Percentiles rank a stretch among this genome's conserved stretches.
Conservation (phyloP, 371 early-diverging fungal species). For the Homolaphlyctis polyrhiza region DNA sequence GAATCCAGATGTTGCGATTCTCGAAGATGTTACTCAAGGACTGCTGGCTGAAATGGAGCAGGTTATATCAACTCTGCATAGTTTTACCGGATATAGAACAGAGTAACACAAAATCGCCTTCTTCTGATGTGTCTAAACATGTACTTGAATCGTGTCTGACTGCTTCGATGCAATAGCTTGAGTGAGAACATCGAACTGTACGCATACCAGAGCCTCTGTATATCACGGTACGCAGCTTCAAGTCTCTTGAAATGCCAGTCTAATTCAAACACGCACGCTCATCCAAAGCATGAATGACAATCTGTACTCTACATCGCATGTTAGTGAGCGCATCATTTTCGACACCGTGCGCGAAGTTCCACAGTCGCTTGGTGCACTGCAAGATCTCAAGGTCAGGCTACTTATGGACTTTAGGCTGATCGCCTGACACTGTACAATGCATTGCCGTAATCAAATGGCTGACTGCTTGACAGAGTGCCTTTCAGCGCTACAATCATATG, state of each 20-base stretch:
- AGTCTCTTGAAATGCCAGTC: not conserved
- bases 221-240: not conserved
- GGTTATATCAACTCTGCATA: too few species aligned
- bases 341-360: too few species aligned
- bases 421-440: not conserved
- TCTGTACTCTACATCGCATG: too few species aligned
- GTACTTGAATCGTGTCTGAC: not conserved
- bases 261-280: not conserved
- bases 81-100: not conserved
- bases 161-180: not conserved
- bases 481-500: not conserved
- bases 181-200: not conserved
- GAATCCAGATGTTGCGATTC: not conserved
- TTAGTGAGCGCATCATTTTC: too few species aligned
- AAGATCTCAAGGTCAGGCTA: too few species aligned
- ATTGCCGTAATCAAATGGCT: not conserved
- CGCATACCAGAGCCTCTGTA: not conserved
- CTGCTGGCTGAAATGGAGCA: not conserved
- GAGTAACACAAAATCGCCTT: not conserved
- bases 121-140: not conserved
- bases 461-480: not conserved
- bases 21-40: not conserved
- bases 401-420: not conserved
- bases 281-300: too few species aligned
- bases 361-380: too few species aligned